Percentiles rank a stretch among this genome's conserved stretches.
Evolutionary conservation across 2,329 filamentous ascomycete species (phyloP).

Genomic region (Fusarium denticulatum): DNA sequence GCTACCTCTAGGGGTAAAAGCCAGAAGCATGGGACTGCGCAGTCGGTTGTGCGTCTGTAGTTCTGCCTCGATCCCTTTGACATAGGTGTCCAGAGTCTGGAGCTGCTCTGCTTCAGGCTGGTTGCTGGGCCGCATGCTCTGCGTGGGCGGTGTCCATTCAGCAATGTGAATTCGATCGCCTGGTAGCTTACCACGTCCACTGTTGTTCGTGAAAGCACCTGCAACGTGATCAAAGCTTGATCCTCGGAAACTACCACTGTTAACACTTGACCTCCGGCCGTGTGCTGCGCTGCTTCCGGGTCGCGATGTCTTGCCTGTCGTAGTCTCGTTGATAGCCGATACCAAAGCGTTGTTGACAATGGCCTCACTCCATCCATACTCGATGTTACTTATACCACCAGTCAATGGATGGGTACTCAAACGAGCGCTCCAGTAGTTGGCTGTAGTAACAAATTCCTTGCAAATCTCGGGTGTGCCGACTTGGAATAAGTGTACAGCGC

Average conservation of each 20-base stretch:
- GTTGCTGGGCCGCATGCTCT: slow-evolving; percentile 87
- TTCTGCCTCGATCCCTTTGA: slow-evolving; percentile 86
- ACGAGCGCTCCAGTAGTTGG: slow-evolving; percentile 97
- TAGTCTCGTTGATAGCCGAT: slow-evolving; percentile 61
- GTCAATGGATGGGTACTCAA: slow-evolving; percentile 92
- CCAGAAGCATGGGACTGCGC: slow-evolving; percentile 85
- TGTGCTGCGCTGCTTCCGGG: slow-evolving; percentile 62
- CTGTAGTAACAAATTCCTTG: slow-evolving; percentile 91
- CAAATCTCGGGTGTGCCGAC: slow-evolving; percentile 95
- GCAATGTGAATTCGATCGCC: slow-evolving; percentile 86
- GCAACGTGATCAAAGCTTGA: slow-evolving; percentile 70
- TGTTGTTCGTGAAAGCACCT: slow-evolving; percentile 63
- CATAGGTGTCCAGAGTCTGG: slow-evolving; percentile 77
- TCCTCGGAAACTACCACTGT: slow-evolving; percentile 63
- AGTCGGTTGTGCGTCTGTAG: slow-evolving; percentile 88
- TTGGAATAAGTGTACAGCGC: slow-evolving; percentile 97
- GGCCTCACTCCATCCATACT: slow-evolving; percentile 94
- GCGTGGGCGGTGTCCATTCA: slow-evolving; percentile 89
- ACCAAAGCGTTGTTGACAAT: slow-evolving; percentile 74
- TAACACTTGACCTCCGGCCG: slow-evolving; percentile 56
- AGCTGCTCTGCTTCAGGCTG: slow-evolving; percentile 85
- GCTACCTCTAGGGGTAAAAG: slow-evolving; percentile 84
- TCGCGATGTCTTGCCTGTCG: slow-evolving; percentile 52
- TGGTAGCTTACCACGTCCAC: slow-evolving; percentile 69
- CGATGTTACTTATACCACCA: slow-evolving; percentile 94